Evolutionary conservation across 805 yeast genomes (phyloP), one percentile per base, ranked within the genome.

Genomic region (Barnettozyma vustinii): DNA sequence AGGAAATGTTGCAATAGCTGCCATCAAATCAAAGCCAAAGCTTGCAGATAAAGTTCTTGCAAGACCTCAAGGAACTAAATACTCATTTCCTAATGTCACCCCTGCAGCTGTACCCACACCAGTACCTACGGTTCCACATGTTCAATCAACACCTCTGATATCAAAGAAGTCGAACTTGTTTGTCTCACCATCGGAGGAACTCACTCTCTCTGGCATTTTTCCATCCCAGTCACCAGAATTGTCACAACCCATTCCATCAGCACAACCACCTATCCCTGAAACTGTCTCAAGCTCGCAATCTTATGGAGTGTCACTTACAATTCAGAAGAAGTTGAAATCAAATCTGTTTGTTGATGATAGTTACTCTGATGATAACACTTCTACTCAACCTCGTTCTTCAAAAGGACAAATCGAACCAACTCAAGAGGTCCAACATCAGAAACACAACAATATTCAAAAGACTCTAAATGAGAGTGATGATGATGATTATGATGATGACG

Each of bases 331-430:
- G 16, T 3, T 13, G 16, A 30, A 30, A 30, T 30, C 33, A 13
- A 26, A 18, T 10, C n/a, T 32, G 18, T 45, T 45, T 45, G 48
- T 40, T 16, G 30, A 12, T 8, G 33, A 44, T 16, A 32, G 41
- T 40, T 40, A 37, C 25, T 30, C 33, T 2, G 33, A 30, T 15
- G 16, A 12, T 15, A 15, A 10, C 30, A 8, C 8, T 23, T 26
- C 30, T 26, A 7, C 30, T 10, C 30, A 30, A 30, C 15, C 15
- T 30, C 16, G 5, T 30, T 12, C 16, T 30, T 30, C 33, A 13
- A 30, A 4, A 30, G 33, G 12, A 30, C 33, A 30, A 15, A 30
- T 30, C 16, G 7, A 30, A 30, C 7, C 16, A 9, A 12, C 33
- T 3, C 33, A 30, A 5, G 7, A 3, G 8, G 16, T 15, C 33